Conservation (phyloP, 306 rosid species). For the Mimosa bimucronata region DNA sequence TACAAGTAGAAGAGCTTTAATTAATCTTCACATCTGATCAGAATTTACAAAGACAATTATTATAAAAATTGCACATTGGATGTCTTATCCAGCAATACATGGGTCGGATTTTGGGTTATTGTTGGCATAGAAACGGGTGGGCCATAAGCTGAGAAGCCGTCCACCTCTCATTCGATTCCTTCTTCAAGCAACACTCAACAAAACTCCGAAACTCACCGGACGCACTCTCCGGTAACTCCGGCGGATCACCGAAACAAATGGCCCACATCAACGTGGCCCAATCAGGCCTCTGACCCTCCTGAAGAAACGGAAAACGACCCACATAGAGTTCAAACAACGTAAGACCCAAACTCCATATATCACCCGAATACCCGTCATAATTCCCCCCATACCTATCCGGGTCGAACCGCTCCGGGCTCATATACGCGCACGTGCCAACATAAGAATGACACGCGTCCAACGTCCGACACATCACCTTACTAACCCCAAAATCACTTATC, state of each 20-base stretch:
- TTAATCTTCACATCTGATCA: neutral
- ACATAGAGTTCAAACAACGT: constrained; percentile 82
- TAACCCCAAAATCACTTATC: constrained; percentile 88
- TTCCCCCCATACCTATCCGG: constrained; percentile 79
- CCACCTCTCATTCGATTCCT: constrained; percentile 83
- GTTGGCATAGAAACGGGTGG: constrained; percentile 68
- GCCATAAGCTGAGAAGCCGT: constrained; percentile 64
- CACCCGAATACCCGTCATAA: constrained; percentile 79
- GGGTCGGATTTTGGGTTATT: constrained; percentile 11
- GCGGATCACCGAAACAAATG: constrained; percentile 86
- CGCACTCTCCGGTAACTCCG: constrained; percentile 56
- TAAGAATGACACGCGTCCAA: constrained; percentile 81
- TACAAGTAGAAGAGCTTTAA: neutral
- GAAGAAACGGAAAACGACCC: constrained; percentile 86
- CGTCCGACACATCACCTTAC: constrained; percentile 74
- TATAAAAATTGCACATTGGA: neutral
- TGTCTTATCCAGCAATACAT: neutral
- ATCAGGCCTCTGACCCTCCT: constrained; percentile 87
- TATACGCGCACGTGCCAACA: constrained; percentile 94
- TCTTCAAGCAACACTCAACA: constrained; percentile 77
- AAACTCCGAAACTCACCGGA: constrained; percentile 67
- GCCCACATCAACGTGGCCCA: constrained; percentile 94
- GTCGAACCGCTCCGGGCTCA: constrained; percentile 99
- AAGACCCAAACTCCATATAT: constrained; percentile 90
- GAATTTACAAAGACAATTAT: neutral